Conservation (phyloP, 371 early-diverging fungal species). For the Haplosporangium sp. region DNA sequence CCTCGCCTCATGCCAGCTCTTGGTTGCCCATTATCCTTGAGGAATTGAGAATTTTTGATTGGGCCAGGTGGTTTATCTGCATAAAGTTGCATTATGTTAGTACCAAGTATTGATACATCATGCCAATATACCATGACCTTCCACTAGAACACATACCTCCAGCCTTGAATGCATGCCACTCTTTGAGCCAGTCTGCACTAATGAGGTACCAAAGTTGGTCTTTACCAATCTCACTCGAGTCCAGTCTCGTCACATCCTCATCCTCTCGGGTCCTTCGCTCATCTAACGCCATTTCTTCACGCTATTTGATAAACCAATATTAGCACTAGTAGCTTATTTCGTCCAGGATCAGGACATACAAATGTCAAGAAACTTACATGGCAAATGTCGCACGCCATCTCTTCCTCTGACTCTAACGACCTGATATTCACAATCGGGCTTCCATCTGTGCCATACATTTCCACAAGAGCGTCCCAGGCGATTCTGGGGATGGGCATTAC, state of each 20-base stretch:
- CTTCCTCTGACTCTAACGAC: conserved; percentile 34
- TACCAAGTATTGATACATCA: neutral
- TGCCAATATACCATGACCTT: neutral
- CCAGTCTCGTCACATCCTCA: conserved; percentile 41
- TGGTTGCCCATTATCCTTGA: conserved; percentile 55
- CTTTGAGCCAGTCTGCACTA: conserved; percentile 55
- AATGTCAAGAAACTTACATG: conserved; percentile 31
- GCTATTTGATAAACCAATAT: conserved; percentile 21
- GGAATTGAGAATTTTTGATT: conserved; percentile 48
- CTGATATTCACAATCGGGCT: conserved; percentile 48
- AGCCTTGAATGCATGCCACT: conserved; percentile 57
- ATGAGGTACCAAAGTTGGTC: conserved; percentile 59
- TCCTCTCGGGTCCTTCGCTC: conserved; percentile 53
- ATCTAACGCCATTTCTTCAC: conserved; percentile 44
- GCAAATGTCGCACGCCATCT: conserved; percentile 44
- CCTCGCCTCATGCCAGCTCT: conserved; percentile 58
- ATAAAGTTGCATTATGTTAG: neutral
- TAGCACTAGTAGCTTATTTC: neutral
- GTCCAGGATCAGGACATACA: neutral
- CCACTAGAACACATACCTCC: conserved; percentile 38
- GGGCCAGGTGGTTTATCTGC: conserved; percentile 49
- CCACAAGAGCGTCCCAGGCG: conserved; percentile 51
- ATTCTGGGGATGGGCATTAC: conserved; percentile 55
- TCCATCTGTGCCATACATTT: conserved; percentile 55
- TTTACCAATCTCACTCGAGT: conserved; percentile 42